Conservation (phyloP, 208 protist genomes). For the Leishmania tropica region DNA sequence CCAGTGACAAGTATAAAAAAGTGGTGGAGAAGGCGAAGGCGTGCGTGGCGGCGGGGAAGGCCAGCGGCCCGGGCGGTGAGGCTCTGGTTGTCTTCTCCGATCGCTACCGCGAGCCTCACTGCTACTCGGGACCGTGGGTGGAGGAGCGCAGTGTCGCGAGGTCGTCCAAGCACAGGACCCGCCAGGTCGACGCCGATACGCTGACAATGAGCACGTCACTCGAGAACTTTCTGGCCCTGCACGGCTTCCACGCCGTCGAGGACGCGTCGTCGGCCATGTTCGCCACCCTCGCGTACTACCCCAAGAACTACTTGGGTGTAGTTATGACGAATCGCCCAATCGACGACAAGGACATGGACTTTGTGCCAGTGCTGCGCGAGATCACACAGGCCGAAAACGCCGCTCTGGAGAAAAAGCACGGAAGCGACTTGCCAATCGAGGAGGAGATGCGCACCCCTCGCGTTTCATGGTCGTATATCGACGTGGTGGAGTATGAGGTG, state of each 20-base stretch:
- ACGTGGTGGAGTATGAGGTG: conserved; percentile 42
- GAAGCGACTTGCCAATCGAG: conserved; percentile 22
- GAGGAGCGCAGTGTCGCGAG: conserved; percentile 21
- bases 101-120: conserved; percentile 63
- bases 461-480: conserved; percentile 66
- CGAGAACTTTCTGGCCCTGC: conserved; percentile 47
- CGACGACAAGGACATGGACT: conserved; percentile 43
- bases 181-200: neutral
- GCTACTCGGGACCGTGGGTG: conserved; percentile 70
- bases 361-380: conserved; percentile 72
- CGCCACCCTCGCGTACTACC: conserved; percentile 34
- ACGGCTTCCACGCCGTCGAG: conserved; percentile 82
- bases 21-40: conserved; percentile 47
- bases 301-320: conserved; percentile 69
- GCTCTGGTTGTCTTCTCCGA: conserved; percentile 66
- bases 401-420: conserved; percentile 18
- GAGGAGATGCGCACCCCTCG: conserved; percentile 34
- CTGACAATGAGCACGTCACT: conserved; percentile 40
- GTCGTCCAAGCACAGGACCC: neutral
- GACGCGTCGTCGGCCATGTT: conserved; percentile 57
- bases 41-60: conserved; percentile 41
- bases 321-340: conserved; percentile 56
- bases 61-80: conserved; percentile 62
- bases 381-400: conserved; percentile 59
- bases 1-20: conserved; percentile 34